These are phyloP conservation scores for Martiniozyma abietophila DNA, from an alignment of 805 yeast species.

Conservation along the genomic window DNA sequence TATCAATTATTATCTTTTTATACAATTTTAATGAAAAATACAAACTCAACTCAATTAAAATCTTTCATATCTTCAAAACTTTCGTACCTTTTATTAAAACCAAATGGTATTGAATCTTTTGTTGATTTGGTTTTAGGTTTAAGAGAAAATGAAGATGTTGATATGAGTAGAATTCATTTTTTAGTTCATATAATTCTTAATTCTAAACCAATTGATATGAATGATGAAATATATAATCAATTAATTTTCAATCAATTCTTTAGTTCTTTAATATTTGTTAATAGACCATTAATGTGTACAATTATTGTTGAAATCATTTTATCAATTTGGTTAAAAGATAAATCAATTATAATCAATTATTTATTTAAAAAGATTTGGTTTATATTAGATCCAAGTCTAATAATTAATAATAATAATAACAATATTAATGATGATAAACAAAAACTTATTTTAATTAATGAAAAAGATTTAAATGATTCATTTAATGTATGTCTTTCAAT, in stretches of 20 bases:
- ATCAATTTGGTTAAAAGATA: constrained; percentile 41
- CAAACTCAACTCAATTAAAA: neutral
- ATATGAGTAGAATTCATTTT: constrained; percentile 54
- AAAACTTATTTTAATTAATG: constrained; percentile 31
- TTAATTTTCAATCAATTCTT: constrained; percentile 58
- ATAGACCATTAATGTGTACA: constrained; percentile 51
- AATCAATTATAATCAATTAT: constrained; percentile 47
- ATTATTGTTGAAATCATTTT: constrained; percentile 49
- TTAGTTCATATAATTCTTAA: constrained; percentile 53
- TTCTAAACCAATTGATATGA: constrained; percentile 48
- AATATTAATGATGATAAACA: constrained; percentile 1
- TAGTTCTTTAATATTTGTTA: constrained; percentile 45
- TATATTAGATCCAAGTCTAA: constrained; percentile 29
- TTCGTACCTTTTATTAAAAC: constrained; percentile 39
- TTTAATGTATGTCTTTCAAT: constrained; percentile 60
- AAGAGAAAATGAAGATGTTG: constrained; percentile 62
- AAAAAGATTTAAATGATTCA: constrained; percentile 46
- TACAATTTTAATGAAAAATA: constrained; percentile 33
- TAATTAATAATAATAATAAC: neutral
- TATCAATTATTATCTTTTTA: constrained; percentile 56
- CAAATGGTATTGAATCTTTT: constrained; percentile 58
- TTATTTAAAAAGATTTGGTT: constrained; percentile 43
- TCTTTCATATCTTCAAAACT: constrained; percentile 41
- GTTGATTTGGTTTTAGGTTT: constrained; percentile 72
- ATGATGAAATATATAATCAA: constrained; percentile 42